These are phyloP conservation scores for Trapa bicornis DNA, from an alignment of 345 rosid genomes.

Conservation along the genomic window DNA sequence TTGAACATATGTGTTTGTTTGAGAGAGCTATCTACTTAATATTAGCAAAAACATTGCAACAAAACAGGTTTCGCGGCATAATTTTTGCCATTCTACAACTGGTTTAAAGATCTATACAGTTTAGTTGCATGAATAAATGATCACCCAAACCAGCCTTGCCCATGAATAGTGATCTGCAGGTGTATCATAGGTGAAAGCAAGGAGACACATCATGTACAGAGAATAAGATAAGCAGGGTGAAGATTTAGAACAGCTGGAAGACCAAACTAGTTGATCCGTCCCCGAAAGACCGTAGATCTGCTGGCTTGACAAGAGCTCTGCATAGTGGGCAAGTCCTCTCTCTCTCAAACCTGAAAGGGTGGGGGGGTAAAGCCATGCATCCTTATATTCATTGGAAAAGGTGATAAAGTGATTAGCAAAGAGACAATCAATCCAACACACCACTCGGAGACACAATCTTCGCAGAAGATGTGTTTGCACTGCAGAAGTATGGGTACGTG, in stretches of 20 bases:
- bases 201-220: not conserved
- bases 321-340: conserved; percentile 61
- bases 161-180: not conserved
- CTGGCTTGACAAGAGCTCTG: conserved; percentile 41
- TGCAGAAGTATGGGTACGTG: conserved; percentile 38
- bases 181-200: not conserved
- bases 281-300: conserved; percentile 34
- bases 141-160: not conserved
- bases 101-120: not conserved
- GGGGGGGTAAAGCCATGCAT: not conserved
- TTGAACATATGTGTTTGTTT: too few species aligned
- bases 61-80: not conserved
- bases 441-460: conserved; percentile 63
- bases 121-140: not conserved
- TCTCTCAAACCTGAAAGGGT: conserved; percentile 42
- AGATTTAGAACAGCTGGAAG: conserved; percentile 33
- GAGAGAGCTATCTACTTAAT: too few species aligned
- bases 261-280: conserved; percentile 51
- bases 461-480: conserved; percentile 59
- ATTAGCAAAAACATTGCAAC: too few species aligned
- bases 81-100: not conserved
- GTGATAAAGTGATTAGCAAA: not conserved
- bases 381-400: not conserved
- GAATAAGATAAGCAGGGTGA: not conserved
- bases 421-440: conserved; percentile 8